Conservation (phyloP, 768 basidiomycete species). For the Russula abietina region DNA sequence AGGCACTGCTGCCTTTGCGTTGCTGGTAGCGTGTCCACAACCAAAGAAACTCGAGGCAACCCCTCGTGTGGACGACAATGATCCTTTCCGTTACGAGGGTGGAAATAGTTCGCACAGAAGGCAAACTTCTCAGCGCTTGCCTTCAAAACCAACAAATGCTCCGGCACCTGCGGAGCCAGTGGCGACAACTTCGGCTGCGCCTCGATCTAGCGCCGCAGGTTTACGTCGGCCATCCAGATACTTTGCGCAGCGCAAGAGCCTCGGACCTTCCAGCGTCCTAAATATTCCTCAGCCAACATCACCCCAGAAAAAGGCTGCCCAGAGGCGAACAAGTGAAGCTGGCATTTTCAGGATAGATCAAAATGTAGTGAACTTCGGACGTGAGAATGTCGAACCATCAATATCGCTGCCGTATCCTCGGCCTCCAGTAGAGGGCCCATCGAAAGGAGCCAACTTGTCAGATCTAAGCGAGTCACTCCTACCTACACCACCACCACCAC, state of each 20-base stretch:
- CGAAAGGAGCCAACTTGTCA: neutral
- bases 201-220: constrained; percentile 33
- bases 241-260: constrained; percentile 64
- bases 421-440: neutral
- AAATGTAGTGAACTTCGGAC: neutral
- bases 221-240: constrained; percentile 63
- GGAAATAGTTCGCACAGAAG: constrained; percentile 49
- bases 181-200: constrained; percentile 5
- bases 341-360: constrained; percentile 1
- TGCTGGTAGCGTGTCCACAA: constrained; percentile 47
- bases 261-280: constrained; percentile 31
- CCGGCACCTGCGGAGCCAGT: constrained; percentile 13
- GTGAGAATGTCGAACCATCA: constrained; percentile 11
- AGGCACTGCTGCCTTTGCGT: constrained; percentile 61
- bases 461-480: neutral
- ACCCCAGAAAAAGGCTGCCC: constrained; percentile 9
- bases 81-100: constrained; percentile 21
- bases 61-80: constrained; percentile 25
- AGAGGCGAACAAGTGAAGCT: constrained; percentile 7
- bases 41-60: constrained; percentile 40
- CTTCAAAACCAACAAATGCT: neutral
- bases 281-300: constrained; percentile 9
- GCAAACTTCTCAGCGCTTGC: constrained; percentile 28
- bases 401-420: neutral
- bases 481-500: neutral